Evolutionary conservation across 2,329 filamentous ascomycete genomes (phyloP), one percentile per base, ranked within the genome.

Genomic region (Cylindrodendrum hubeiense): DNA sequence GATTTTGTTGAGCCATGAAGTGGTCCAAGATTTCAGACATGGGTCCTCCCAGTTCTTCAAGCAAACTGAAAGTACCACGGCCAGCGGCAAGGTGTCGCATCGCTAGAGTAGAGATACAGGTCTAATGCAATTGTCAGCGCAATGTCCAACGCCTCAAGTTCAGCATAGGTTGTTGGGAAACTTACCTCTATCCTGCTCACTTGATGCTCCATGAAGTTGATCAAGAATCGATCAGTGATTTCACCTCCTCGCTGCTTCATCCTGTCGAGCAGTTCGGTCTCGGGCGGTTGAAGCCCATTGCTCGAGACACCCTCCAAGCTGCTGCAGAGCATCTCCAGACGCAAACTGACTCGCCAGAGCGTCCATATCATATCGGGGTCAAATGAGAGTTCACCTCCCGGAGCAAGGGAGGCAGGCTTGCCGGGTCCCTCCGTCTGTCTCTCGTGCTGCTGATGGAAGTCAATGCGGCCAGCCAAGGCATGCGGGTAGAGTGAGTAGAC

Each of bases 401-500:
- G 82, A 50, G 85, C 86, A 71, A 93, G 83, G 24, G 88, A 86
- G 1, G 90, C 89, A 13, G 89, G 89, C 69, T 88, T 86, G 26
- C 86, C 84, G 51, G 83, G 77, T 52, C 79, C 80, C 70, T 86
- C 79, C 7, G 79, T 79, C 33, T 78, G 77, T 26, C 78, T 78
- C 67, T 86, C 81, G 62, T 85, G 82, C 51, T 84, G 82, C 69
- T 82, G 82, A 70, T 95, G 93, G 39, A 91, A 87, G 15, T 91
- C 87, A 65, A 94, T 90, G 66, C 96, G 91, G 41, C 93, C 94
- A 13, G 93, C 90, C 33, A 99, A 87, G 1, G 92, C 89, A 78
- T 97, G 94, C 3, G 96, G 95, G 78, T 98, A 99, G 78, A 99
- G 92, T 63, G 97, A 90, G 81, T 97, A 98, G 71, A 99, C 91